Evolutionary conservation across 805 yeast species (phyloP).

Genomic region (Candida orba): DNA sequence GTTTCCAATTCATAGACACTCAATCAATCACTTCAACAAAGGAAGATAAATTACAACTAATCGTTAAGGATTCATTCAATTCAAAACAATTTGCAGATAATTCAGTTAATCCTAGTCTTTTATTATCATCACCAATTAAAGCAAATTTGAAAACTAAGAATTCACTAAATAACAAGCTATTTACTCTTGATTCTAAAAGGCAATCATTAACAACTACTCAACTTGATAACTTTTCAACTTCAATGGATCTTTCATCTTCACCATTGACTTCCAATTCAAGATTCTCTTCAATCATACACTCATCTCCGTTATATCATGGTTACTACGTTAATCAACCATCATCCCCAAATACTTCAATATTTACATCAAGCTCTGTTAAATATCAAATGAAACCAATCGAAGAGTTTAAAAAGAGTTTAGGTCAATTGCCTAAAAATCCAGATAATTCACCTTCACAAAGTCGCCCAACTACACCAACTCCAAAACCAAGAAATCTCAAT

Average conservation of each 20-base stretch:
- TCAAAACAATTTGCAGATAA: background rate
- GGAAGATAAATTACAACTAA: conserved; percentile 19
- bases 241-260: conserved; percentile 11
- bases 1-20: background rate
- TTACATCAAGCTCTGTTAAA: conserved; percentile 20
- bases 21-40: conserved; percentile 10
- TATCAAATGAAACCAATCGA: conserved; percentile 22
- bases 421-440: conserved; percentile 18
- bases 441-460: conserved; percentile 15
- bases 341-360: conserved; percentile 12
- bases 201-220: no score
- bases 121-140: conserved; percentile 22
- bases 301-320: conserved; percentile 25
- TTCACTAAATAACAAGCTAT: no score
- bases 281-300: conserved; percentile 24
- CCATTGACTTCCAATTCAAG: conserved; percentile 24
- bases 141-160: background rate
- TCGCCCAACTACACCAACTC: conserved; percentile 6
- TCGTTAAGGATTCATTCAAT: conserved; percentile 6
- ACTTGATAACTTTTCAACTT: background rate
- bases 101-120: conserved; percentile 21
- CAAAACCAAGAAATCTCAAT: background rate
- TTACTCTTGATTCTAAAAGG: no score
- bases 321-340: conserved; percentile 21
- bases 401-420: conserved; percentile 7